Percentiles rank a stretch among this genome's conserved stretches.
These are phyloP conservation scores for Pythium aristosporum DNA, from an alignment of 352 stramenopile species.

Conservation along the genomic window DNA sequence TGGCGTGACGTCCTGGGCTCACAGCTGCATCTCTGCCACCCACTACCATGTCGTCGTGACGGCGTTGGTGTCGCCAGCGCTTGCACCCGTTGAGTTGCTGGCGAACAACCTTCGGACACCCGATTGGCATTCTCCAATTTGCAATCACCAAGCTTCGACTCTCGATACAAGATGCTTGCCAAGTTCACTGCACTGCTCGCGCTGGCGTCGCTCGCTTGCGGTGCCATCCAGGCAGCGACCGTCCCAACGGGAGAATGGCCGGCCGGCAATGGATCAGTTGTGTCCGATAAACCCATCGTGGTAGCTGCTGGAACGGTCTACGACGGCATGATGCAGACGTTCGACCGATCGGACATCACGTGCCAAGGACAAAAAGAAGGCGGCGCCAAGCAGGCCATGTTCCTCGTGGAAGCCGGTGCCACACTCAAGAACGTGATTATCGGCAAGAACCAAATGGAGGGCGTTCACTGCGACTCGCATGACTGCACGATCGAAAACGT, in stretches of 20 bases:
- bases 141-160: not conserved
- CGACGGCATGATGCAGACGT: constrained; percentile 48
- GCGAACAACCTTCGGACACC: not conserved
- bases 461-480: constrained; percentile 31
- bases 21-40: too few relatives aligned
- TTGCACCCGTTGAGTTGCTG: too few relatives aligned
- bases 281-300: constrained; percentile 13
- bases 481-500: constrained; percentile 45
- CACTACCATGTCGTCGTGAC: too few relatives aligned
- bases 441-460: constrained; percentile 48
- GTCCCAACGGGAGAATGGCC: constrained; percentile 31
- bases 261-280: constrained; percentile 21
- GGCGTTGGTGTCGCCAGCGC: too few relatives aligned
- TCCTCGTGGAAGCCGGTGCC: constrained; percentile 39
- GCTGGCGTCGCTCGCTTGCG: not conserved
- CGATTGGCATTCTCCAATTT: not conserved
- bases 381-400: constrained; percentile 26
- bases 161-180: not conserved
- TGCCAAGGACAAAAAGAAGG: constrained; percentile 36
- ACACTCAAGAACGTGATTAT: constrained; percentile 63
- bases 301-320: constrained; percentile 27
- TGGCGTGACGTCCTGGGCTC: too few relatives aligned
- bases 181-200: not conserved
- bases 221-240: not conserved
- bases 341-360: constrained; percentile 45